Evolutionary conservation across 257 asterid species (phyloP).

Genomic region (Misopates orontium): DNA sequence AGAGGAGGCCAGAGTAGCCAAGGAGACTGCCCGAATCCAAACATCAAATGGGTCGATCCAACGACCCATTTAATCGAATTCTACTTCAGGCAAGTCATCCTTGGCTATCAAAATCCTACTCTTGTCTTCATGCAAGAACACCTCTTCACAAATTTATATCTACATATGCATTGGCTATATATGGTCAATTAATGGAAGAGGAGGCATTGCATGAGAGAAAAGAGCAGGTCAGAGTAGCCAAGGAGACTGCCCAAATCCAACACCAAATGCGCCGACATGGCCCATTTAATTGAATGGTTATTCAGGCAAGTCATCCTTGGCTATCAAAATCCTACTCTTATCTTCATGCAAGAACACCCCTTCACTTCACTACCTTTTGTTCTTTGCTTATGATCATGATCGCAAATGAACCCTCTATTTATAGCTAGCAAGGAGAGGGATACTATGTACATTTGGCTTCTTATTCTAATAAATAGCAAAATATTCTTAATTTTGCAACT

Average conservation of each 20-base stretch:
- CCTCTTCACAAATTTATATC: too few relatives aligned
- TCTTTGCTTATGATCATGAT: neutral
- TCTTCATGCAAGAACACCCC: constrained; percentile 38
- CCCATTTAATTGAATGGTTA: constrained; percentile 1
- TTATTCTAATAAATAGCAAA: neutral
- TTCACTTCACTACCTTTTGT: neutral
- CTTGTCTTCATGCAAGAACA: constrained; percentile 39
- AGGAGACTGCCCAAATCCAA: constrained; percentile 43
- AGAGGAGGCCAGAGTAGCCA: constrained; percentile 38
- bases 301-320: constrained; percentile 57
- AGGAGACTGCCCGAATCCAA: constrained; percentile 43
- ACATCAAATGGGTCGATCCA: neutral
- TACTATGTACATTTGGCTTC: neutral
- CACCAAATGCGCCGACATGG: neutral
- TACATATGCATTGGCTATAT: too few relatives aligned
- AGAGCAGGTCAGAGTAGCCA: constrained; percentile 39
- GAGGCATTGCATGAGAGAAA: constrained; percentile 35
- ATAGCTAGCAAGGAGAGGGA: constrained; percentile 22
- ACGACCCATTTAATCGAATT: neutral
- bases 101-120: constrained; percentile 43
- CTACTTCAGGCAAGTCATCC: constrained; percentile 49
- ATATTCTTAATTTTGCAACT: too few relatives aligned
- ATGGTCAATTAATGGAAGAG: too few relatives aligned
- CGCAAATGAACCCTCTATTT: constrained; percentile 27
- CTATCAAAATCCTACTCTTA: constrained; percentile 36